Base-by-base conservation (phyloP, 2,329 filamentous ascomycete species). In the Hymenoscyphus albidus region DNA sequence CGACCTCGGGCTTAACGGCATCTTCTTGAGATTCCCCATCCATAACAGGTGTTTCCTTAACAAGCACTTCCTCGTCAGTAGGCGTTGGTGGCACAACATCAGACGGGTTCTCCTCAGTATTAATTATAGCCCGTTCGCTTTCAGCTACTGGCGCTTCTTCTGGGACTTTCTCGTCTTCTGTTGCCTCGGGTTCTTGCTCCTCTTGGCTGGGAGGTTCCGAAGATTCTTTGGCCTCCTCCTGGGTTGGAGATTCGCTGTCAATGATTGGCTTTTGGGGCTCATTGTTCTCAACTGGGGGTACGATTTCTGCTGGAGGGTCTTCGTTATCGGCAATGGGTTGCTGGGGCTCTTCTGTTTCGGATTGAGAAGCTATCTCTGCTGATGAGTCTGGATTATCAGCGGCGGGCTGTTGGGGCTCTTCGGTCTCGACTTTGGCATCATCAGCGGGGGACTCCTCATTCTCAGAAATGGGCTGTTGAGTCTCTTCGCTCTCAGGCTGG, bases 31-130 rank as follows among this genome's bases (percentile, higher is more conserved):
- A 22, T 27, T 54, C 48, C 22, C 3, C 31, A 13, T 38, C 57
- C 5, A 22, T 35, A 42, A 31, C 38, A 42, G 57, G 35, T 27
- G 16, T 13, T 14, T 27, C 61, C 57, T 68, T 62, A 22, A 62
- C 65, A 57, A 62, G n/a, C 12, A 55, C 54, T 22, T 60, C 62
- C 40, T 64, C 68, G 59, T 22, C 64, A 57, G 64, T 57, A 48
- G 65, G 64, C 54, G 66, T 5, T n/a, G 55, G 27, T 16, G 27
- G 31, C n/a, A 12, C 14, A 38, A 10, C 65, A 31, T 70, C 59
- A 14, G 63, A 22, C 40, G 61, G 59, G 32, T 62, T 63, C 38
- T 69, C 57, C n/a, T 63, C 58, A 42, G 57, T 38, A 22, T 63
- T 58, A 3, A 16, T 44, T 38, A 55, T 63, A 42, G 18, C 22